These are phyloP conservation scores for Pichia californica DNA, from an alignment of 805 yeast genomes.

Conservation along the genomic window DNA sequence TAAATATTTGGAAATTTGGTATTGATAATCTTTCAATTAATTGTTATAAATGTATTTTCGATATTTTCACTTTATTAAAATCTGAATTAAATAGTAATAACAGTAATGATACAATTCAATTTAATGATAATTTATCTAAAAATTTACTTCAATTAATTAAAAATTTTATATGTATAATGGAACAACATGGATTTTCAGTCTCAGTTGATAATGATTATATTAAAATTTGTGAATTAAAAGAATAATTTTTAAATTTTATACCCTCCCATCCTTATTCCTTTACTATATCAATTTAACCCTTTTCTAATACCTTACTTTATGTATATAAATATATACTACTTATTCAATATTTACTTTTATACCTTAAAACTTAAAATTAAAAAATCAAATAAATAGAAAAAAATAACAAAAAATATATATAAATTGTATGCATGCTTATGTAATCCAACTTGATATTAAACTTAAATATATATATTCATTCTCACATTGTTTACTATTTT, in stretches of 20 bases:
- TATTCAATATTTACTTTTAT: too few relatives aligned
- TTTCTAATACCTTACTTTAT: background rate
- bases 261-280: background rate
- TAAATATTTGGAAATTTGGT: conserved; percentile 6
- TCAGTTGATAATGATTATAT: background rate
- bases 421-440: too few relatives aligned
- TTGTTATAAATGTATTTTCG: background rate
- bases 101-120: background rate
- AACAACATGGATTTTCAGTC: background rate
- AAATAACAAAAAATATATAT: too few relatives aligned
- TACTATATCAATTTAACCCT: too few relatives aligned
- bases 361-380: too few relatives aligned
- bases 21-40: background rate
- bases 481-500: too few relatives aligned
- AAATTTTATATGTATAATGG: background rate
- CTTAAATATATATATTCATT: too few relatives aligned
- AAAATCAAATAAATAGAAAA: too few relatives aligned
- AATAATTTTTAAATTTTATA: background rate
- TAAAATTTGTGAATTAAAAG: background rate
- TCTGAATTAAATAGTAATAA: background rate
- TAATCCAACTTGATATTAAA: too few relatives aligned
- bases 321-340: background rate
- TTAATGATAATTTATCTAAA: background rate
- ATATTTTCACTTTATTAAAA: background rate
- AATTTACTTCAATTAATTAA: background rate